phyloP scores from a whole-genome alignment of 495 filamentous ascomycete genomes.

The Xylaria telfairii region DNA sequence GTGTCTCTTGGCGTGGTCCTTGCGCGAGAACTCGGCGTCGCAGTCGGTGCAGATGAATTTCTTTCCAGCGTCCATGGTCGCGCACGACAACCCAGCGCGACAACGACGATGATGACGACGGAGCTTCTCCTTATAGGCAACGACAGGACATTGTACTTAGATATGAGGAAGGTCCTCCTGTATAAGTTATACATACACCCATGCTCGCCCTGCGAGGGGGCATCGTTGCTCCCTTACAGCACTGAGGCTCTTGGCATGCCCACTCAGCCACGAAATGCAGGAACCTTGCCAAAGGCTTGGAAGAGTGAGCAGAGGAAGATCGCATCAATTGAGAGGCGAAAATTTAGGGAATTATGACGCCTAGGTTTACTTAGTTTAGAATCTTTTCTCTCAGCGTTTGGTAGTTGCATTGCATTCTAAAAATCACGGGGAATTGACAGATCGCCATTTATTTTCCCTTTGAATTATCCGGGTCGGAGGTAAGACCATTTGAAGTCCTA shows the following conservation, averaged over 20 bases:
- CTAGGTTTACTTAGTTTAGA: too few species aligned
- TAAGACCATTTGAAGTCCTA: neutral
- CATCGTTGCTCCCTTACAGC: neutral
- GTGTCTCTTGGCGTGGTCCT: slow-evolving; percentile 20
- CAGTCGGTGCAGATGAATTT: slow-evolving; percentile 12
- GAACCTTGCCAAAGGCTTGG: neutral
- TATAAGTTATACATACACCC: neutral
- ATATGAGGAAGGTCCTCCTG: neutral
- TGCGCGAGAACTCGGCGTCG: slow-evolving; percentile 14
- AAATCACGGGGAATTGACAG: neutral
- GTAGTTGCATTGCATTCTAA: neutral
- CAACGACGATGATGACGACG: neutral
- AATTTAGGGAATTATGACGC: neutral
- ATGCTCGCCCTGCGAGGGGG: neutral
- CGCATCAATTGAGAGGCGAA: neutral
- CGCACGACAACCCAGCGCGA: too few species aligned
- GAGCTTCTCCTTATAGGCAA: neutral
- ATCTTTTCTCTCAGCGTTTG: neutral
- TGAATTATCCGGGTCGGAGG: neutral
- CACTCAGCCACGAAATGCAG: neutral
- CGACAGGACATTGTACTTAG: neutral
- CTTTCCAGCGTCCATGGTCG: slow-evolving; percentile 1
- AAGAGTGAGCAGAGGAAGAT: neutral
- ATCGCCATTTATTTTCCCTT: neutral
- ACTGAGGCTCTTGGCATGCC: neutral